phyloP scores from a whole-genome alignment of 176 grass and related monocot species.

The Cenchrus fungigraminus region DNA sequence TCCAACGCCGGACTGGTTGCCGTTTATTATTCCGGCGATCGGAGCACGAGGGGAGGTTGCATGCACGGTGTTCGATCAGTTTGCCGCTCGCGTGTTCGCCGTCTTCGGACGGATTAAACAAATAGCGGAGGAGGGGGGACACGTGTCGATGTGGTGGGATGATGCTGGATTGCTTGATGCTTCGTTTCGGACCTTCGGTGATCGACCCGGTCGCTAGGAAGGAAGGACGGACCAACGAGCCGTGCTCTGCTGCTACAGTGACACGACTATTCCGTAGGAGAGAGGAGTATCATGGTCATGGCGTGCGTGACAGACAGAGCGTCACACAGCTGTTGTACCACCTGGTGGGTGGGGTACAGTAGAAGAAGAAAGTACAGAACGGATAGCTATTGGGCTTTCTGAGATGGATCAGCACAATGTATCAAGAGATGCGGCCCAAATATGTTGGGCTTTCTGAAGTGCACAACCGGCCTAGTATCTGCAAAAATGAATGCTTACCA shows the following conservation, averaged over 20 bases:
- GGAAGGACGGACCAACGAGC: background rate
- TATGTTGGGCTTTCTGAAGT: background rate
- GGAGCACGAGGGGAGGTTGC: slow-evolving; percentile 7
- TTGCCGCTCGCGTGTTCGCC: background rate
- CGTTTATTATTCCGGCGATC: background rate
- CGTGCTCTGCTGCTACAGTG: background rate
- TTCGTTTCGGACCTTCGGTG: background rate
- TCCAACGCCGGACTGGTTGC: too few relatives aligned
- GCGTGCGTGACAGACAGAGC: background rate
- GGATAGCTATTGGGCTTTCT: too few relatives aligned
- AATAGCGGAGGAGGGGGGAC: background rate
- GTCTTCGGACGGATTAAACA: background rate
- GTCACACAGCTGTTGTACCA: background rate
- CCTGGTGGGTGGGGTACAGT: background rate
- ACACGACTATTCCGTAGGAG: background rate
- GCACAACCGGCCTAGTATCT: too few relatives aligned
- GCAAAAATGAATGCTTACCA: too few relatives aligned
- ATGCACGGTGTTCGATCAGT: background rate
- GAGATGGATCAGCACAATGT: too few relatives aligned
- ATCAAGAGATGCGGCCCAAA: too few relatives aligned
- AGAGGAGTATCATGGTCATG: too few relatives aligned
- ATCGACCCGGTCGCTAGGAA: background rate
- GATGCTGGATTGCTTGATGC: background rate
- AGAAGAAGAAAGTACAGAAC: too few relatives aligned
- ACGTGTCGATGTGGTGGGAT: background rate